Evolutionary conservation across 306 rosid genomes (phyloP).

Genomic region (Dryas drummondii): DNA sequence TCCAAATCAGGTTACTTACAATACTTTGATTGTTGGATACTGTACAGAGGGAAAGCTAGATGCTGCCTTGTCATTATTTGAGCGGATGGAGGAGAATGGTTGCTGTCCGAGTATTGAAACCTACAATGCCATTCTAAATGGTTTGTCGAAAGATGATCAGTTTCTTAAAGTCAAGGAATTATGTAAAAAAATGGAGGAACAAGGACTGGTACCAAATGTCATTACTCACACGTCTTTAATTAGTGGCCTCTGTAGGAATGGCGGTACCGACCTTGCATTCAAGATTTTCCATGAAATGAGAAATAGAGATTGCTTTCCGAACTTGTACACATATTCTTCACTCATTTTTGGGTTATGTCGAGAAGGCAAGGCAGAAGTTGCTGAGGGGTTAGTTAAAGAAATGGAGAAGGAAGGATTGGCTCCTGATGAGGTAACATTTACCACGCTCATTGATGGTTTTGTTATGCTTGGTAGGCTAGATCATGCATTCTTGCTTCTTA

Average conservation of each 20-base stretch:
- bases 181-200: constrained; percentile 29
- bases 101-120: constrained; percentile 33
- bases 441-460: constrained; percentile 47
- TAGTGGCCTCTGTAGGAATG: constrained; percentile 41
- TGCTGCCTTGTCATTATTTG: constrained; percentile 31
- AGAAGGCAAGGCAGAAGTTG: constrained; percentile 42
- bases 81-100: constrained; percentile 38
- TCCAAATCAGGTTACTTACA: constrained; percentile 39
- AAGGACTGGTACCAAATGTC: constrained; percentile 39
- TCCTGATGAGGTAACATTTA: constrained; percentile 47
- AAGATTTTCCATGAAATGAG: constrained; percentile 43
- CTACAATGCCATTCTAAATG: constrained; percentile 43
- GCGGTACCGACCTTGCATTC: constrained; percentile 38
- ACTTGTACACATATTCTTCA: constrained; percentile 41
- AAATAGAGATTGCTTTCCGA: constrained; percentile 35
- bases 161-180: constrained; percentile 30
- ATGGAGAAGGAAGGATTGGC: constrained; percentile 37
- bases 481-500: constrained; percentile 36
- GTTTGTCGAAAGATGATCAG: constrained; percentile 34
- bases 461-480: constrained; percentile 40
- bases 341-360: constrained; percentile 44
- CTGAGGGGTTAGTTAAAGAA: constrained; percentile 39
- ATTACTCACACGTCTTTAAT: constrained; percentile 43
- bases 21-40: constrained; percentile 42
- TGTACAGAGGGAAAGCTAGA: constrained; percentile 30